phyloP scores from a whole-genome alignment of 73 alveolate species.

The Paramecium sonneborni region DNA sequence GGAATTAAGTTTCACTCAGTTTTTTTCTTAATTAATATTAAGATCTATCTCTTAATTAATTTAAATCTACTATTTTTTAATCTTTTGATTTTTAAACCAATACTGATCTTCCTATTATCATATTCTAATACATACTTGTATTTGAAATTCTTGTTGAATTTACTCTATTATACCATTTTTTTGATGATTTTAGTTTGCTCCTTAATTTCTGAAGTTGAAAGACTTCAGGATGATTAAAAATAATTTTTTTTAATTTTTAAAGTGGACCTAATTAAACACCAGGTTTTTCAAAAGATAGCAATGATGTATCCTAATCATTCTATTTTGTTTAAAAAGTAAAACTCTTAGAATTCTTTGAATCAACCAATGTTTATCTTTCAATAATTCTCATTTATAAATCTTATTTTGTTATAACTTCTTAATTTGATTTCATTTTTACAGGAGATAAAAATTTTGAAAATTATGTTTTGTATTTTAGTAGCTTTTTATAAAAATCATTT shows the following conservation, averaged over 20 bases:
- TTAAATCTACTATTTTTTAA: neutral
- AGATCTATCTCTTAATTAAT: neutral
- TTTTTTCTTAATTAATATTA: neutral
- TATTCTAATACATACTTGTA: neutral
- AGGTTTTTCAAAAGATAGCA: conserved; percentile 37
- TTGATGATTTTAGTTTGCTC: neutral
- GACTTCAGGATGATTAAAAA: conserved; percentile 38
- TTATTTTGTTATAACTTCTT: conserved; percentile 1
- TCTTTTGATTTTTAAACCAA: neutral
- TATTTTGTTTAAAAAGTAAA: neutral
- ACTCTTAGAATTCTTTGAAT: neutral
- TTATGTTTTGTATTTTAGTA: neutral
- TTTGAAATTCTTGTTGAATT: neutral
- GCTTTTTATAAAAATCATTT: conserved; percentile 13
- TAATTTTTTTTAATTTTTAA: conserved; percentile 3
- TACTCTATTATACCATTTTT: conserved; percentile 43
- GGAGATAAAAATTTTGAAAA: neutral
- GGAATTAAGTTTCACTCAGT: neutral
- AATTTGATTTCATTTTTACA: neutral
- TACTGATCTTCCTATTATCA: neutral
- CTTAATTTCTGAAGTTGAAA: neutral
- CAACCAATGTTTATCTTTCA: neutral
- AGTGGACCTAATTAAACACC: neutral
- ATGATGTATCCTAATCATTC: neutral
- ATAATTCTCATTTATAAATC: neutral